Conservation (phyloP, 495 filamentous ascomycete genomes). For the Baudoinia panamericana region DNA sequence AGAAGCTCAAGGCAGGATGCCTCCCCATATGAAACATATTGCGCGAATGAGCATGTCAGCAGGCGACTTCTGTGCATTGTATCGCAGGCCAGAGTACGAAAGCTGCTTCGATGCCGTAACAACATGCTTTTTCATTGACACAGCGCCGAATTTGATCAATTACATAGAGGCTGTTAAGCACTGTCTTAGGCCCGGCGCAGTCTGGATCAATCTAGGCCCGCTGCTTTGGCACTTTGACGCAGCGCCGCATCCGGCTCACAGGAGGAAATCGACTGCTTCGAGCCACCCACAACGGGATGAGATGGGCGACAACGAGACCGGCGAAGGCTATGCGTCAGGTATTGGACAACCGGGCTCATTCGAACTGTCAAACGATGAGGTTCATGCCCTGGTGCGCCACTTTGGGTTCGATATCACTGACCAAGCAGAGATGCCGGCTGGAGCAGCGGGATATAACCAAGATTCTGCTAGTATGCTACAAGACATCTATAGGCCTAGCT, state of each 20-base stretch:
- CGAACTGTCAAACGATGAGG: conserved; percentile 79
- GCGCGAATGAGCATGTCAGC: conserved; percentile 76
- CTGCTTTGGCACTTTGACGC: conserved; percentile 81
- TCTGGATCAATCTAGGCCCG: conserved; percentile 84
- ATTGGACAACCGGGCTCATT: conserved; percentile 73
- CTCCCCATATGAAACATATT: conserved; percentile 19
- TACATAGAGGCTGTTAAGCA: conserved; percentile 73
- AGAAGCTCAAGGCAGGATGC: conserved; percentile 20
- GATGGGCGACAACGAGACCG: too few species aligned
- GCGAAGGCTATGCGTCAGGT: too few species aligned
- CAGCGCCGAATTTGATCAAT: conserved; percentile 77
- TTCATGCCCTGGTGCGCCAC: conserved; percentile 57
- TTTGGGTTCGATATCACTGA: conserved; percentile 66
- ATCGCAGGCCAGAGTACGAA: conserved; percentile 44
- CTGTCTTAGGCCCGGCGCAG: conserved; percentile 62
- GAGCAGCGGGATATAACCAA: conserved; percentile 61
- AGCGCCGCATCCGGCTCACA: conserved; percentile 35
- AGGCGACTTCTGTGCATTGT: conserved; percentile 69
- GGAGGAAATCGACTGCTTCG: conserved; percentile 16
- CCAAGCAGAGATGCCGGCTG: conserved; percentile 20
- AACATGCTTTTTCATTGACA: conserved; percentile 92
- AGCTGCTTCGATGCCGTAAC: conserved; percentile 67
- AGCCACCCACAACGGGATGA: too few species aligned
- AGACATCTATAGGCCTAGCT: conserved; percentile 59
- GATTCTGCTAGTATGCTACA: conserved; percentile 74